These are phyloP conservation scores for Neofusicoccum cordaticola DNA, from an alignment of 2,329 filamentous ascomycete genomes.

Conservation along the genomic window DNA sequence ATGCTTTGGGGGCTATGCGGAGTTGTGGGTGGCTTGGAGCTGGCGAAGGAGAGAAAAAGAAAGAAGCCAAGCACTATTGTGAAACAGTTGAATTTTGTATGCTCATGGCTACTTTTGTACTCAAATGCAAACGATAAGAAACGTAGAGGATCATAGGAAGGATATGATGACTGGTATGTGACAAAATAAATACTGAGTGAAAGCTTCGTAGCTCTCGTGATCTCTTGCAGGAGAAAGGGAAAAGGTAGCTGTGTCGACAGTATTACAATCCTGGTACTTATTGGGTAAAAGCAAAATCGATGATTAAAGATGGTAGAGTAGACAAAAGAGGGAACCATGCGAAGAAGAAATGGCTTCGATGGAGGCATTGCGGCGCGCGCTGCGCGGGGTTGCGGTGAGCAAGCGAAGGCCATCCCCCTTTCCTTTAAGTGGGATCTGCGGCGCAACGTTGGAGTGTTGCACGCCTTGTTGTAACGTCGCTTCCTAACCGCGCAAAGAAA, in stretches of 20 bases:
- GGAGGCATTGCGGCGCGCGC: neutral
- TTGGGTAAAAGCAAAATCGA: neutral
- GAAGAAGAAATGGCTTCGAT: neutral
- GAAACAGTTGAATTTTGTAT: neutral
- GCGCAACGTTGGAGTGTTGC: neutral
- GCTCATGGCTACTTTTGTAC: neutral
- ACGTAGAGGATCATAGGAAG: neutral
- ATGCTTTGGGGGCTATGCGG: neutral
- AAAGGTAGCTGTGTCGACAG: neutral
- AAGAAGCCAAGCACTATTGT: no score
- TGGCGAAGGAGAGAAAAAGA: neutral
- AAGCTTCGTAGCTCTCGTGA: no score
- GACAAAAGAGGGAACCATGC: no score
- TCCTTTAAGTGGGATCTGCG: constrained; percentile 9
- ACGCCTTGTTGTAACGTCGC: constrained; percentile 5
- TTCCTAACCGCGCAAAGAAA: neutral
- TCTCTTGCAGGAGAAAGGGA: no score
- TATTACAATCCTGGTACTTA: neutral
- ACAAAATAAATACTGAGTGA: neutral
- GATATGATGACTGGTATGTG: neutral
- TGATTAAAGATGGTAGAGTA: neutral
- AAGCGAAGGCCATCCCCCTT: neutral
- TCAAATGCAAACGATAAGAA: neutral
- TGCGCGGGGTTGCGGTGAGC: neutral
- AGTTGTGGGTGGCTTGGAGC: no score